These are phyloP conservation scores for Entoloma clypeatum DNA, from an alignment of 1,284 basidiomycete genomes.

Conservation along the genomic window DNA sequence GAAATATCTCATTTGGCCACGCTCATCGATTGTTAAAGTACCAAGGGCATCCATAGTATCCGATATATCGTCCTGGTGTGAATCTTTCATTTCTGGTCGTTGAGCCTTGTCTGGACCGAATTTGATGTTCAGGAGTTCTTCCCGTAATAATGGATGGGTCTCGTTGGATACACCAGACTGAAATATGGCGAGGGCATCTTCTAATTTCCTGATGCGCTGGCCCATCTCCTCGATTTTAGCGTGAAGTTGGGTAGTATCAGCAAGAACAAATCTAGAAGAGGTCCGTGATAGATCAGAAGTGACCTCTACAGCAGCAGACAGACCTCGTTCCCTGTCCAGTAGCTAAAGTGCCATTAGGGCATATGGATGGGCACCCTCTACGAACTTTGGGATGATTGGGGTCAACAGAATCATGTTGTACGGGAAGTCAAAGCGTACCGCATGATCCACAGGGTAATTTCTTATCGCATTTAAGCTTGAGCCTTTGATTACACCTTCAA, in stretches of 20 bases:
- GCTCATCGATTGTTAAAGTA: conserved; percentile 58
- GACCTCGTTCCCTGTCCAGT: conserved; percentile 59
- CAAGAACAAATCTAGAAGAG: conserved; percentile 53
- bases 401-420: not conserved
- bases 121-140: conserved; percentile 60
- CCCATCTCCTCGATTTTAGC: conserved; percentile 69
- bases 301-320: conserved; percentile 12
- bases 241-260: conserved; percentile 68
- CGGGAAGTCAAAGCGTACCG: conserved; percentile 24
- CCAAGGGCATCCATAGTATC: conserved; percentile 46
- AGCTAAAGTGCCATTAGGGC: conserved; percentile 53
- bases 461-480: conserved; percentile 71
- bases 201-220: conserved; percentile 66
- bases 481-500: conserved; percentile 29
- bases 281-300: not conserved
- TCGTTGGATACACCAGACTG: conserved; percentile 59
- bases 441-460: conserved; percentile 53
- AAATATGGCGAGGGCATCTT: conserved; percentile 63
- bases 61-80: conserved; percentile 24
- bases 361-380: conserved; percentile 48
- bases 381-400: conserved; percentile 27
- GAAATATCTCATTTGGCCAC: conserved; percentile 64
- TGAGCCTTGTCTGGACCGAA: conserved; percentile 44
- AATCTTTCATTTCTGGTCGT: conserved; percentile 22
- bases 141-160: conserved; percentile 58